Evolutionary conservation across 2,329 filamentous ascomycete species (phyloP).

Genomic region (Epichloe sylvatica): DNA sequence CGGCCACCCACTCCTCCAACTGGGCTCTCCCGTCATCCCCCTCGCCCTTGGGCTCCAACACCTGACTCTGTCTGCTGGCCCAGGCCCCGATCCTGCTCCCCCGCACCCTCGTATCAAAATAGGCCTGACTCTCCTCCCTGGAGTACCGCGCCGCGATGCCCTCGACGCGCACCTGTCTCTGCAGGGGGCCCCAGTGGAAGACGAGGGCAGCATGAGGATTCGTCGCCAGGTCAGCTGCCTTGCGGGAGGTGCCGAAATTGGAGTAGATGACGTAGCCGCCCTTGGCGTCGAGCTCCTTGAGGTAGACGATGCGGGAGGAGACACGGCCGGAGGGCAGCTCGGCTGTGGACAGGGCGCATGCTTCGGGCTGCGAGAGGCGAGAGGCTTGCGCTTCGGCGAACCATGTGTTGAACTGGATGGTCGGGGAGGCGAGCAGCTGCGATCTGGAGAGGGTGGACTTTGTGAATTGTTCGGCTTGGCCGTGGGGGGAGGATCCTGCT

Average conservation of each 20-base stretch:
- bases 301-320: slow-evolving; percentile 74
- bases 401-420: slow-evolving; percentile 81
- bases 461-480: slow-evolving; percentile 65
- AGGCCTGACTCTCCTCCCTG: slow-evolving; percentile 55
- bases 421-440: slow-evolving; percentile 52
- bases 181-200: slow-evolving; percentile 79
- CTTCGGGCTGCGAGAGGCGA: slow-evolving; percentile 64
- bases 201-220: slow-evolving; percentile 74
- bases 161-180: slow-evolving; percentile 85
- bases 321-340: slow-evolving; percentile 71
- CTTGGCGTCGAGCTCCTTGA: slow-evolving; percentile 75
- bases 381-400: slow-evolving; percentile 56
- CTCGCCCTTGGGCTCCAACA: slow-evolving; percentile 39
- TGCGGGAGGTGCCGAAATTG: slow-evolving; percentile 71
- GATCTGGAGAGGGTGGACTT: slow-evolving; percentile 42
- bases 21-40: slow-evolving; percentile 55
- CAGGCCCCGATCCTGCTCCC: slow-evolving; percentile 80
- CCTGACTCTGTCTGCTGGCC: slow-evolving; percentile 79
- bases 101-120: slow-evolving; percentile 56
- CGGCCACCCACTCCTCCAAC: slow-evolving; percentile 63
- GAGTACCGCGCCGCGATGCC: slow-evolving; percentile 55
- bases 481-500: slow-evolving; percentile 39
- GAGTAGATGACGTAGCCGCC: slow-evolving; percentile 81
- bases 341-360: slow-evolving; percentile 77
- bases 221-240: slow-evolving; percentile 50